Evolutionary conservation across 768 basidiomycete species (phyloP).

Genomic region (Boletus rubropictus): DNA sequence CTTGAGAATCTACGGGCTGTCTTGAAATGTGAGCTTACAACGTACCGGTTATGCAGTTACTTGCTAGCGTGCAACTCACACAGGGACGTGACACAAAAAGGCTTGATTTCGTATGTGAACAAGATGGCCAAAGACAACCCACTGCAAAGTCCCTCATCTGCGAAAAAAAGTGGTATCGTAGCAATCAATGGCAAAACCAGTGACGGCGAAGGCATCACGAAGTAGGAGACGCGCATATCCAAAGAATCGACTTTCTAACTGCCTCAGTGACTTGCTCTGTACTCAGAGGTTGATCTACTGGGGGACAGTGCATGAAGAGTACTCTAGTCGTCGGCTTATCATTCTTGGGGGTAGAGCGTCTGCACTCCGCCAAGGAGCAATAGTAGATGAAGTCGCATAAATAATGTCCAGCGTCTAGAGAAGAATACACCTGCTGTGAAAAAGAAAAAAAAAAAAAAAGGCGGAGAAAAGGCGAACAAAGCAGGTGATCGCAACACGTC

Average conservation of each 20-base stretch:
- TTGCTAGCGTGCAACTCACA: too few species aligned
- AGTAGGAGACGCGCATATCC: slow-evolving; percentile 39
- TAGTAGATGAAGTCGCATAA: slow-evolving; percentile 75
- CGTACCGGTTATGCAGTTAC: slow-evolving; percentile 4
- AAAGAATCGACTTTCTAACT: slow-evolving; percentile 54
- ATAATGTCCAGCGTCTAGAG: slow-evolving; percentile 73
- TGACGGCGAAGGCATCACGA: slow-evolving; percentile 8
- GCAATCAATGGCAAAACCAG: not conserved
- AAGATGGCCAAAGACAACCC: not conserved
- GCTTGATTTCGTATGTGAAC: not conserved
- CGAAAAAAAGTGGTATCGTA: slow-evolving; percentile 16
- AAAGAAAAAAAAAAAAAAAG: not conserved
- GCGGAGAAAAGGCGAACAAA: not conserved
- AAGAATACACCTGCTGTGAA: slow-evolving; percentile 58
- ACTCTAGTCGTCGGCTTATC: slow-evolving; percentile 39
- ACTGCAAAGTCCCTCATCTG: slow-evolving; percentile 24
- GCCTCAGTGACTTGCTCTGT: slow-evolving; percentile 66
- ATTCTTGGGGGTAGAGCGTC: slow-evolving; percentile 34
- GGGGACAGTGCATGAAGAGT: slow-evolving; percentile 68
- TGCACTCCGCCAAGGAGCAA: slow-evolving; percentile 66
- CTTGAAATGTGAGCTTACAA: too few species aligned
- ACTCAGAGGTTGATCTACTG: slow-evolving; percentile 55
- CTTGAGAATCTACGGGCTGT: too few species aligned
- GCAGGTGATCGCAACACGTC: slow-evolving; percentile 5
- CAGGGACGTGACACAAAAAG: not conserved